Evolutionary conservation across 352 stramenopile genomes (phyloP).

Genomic region (Phytophthora sp.): DNA sequence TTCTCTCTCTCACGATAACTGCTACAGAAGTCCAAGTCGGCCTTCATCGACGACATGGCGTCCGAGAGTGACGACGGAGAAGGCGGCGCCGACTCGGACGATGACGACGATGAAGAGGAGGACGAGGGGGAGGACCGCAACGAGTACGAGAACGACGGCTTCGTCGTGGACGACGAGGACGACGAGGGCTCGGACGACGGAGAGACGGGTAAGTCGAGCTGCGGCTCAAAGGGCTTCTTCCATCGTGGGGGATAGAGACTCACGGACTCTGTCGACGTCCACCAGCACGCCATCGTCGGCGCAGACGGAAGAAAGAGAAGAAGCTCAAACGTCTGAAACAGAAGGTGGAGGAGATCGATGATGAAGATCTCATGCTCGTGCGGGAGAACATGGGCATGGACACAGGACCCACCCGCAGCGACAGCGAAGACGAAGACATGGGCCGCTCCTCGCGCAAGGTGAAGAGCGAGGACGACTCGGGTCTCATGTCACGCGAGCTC

Average conservation of each 20-base stretch:
- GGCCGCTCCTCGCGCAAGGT: conserved; percentile 70
- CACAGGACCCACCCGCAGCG: conserved; percentile 65
- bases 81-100: conserved; percentile 57
- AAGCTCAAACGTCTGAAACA: conserved; percentile 89
- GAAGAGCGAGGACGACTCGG: conserved; percentile 74
- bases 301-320: conserved; percentile 87
- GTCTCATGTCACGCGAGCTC: conserved; percentile 86
- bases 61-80: conserved; percentile 87
- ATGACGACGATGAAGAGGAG: conserved; percentile 81
- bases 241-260: neutral
- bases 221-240: neutral
- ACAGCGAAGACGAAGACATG: conserved; percentile 86
- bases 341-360: conserved; percentile 88
- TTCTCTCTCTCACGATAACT: conserved; percentile 3
- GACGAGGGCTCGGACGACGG: conserved; percentile 78
- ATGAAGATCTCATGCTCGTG: conserved; percentile 89
- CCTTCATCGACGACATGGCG: conserved; percentile 90
- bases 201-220: conserved; percentile 54
- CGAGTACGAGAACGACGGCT: conserved; percentile 90
- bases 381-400: conserved; percentile 91
- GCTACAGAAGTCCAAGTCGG: conserved; percentile 71
- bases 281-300: conserved; percentile 66
- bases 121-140: conserved; percentile 88
- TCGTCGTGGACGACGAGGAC: conserved; percentile 85
- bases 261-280: conserved; percentile 5